phyloP scores from a whole-genome alignment of 805 yeast species.

The Candida xyloterini region DNA sequence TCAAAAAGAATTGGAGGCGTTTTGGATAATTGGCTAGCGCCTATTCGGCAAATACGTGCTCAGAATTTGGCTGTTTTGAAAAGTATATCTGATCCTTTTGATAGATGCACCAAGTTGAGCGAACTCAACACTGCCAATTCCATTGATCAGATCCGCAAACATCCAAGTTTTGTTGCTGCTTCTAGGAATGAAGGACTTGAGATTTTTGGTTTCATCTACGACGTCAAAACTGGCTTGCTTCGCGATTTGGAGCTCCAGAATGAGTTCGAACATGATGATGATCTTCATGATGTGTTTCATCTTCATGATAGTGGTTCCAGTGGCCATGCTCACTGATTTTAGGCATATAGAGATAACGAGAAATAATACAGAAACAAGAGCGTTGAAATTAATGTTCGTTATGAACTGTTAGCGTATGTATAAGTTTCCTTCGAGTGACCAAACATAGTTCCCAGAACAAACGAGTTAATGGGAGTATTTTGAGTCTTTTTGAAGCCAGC shows the following conservation, averaged over 20 bases:
- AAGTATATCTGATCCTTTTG: conserved; percentile 46
- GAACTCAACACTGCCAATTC: conserved; percentile 77
- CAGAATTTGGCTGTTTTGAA: conserved; percentile 51
- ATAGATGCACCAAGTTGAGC: conserved; percentile 58
- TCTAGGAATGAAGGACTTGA: conserved; percentile 59
- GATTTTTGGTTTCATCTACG: conserved; percentile 81
- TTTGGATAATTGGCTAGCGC: conserved; percentile 70
- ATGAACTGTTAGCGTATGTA: conserved; percentile 3
- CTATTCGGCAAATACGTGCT: conserved; percentile 66
- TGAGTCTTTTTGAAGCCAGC: conserved; percentile 44
- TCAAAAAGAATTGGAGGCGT: conserved; percentile 63
- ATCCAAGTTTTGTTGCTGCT: conserved; percentile 68
- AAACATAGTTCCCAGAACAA: conserved; percentile 15
- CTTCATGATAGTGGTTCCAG: conserved; percentile 18
- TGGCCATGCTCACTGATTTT: conserved; percentile 3
- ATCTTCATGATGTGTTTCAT: conserved; percentile 27
- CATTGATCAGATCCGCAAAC: conserved; percentile 60
- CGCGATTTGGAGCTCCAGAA: conserved; percentile 31
- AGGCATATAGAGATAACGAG: not conserved
- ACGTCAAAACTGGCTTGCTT: conserved; percentile 73
- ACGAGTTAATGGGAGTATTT: conserved; percentile 5
- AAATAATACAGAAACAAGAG: not conserved
- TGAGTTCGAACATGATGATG: conserved; percentile 22
- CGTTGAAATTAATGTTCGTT: conserved; percentile 2
- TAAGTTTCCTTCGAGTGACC: conserved; percentile 24